A percentile compares a stretch with the other conserved stretches of the same genome.
phyloP scores from a whole-genome alignment of 2,329 filamentous ascomycete genomes.

The Aspergillus hiratsukae region DNA sequence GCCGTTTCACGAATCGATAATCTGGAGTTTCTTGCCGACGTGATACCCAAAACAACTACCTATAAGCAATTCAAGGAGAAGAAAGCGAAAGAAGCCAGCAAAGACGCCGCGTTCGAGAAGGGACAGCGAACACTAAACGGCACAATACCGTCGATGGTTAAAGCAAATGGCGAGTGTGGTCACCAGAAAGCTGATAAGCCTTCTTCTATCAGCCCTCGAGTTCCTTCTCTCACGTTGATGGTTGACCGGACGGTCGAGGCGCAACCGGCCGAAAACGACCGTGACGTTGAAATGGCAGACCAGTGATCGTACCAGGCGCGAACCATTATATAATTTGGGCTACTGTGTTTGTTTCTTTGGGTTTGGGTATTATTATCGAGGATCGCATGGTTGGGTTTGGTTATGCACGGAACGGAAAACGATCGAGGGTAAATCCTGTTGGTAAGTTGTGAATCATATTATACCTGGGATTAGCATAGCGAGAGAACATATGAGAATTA shows the following conservation, averaged over 20 bases:
- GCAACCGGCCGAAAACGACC: conserved; percentile 35
- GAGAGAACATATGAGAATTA: not conserved
- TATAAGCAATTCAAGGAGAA: conserved; percentile 74
- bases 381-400: not conserved
- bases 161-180: conserved; percentile 20
- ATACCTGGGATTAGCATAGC: not conserved
- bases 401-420: not conserved
- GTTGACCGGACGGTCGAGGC: conserved; percentile 51
- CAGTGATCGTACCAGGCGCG: conserved; percentile 26
- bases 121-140: conserved; percentile 37
- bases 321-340: not conserved
- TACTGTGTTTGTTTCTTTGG: not conserved
- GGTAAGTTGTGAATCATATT: not conserved
- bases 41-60: conserved; percentile 79
- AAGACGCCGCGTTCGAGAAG: conserved; percentile 31
- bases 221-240: conserved; percentile 50
- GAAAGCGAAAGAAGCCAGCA: conserved; percentile 36
- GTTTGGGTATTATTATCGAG: not conserved
- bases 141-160: conserved; percentile 10
- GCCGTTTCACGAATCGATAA: conserved; percentile 87
- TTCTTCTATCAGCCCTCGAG: conserved; percentile 26
- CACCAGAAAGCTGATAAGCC: conserved; percentile 16
- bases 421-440: not conserved
- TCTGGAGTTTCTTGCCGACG: conserved; percentile 88
- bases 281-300: conserved; percentile 58